Evolutionary conservation across 2,329 filamentous ascomycete genomes (phyloP).

Genomic region (Aspergillus thermomutatus): DNA sequence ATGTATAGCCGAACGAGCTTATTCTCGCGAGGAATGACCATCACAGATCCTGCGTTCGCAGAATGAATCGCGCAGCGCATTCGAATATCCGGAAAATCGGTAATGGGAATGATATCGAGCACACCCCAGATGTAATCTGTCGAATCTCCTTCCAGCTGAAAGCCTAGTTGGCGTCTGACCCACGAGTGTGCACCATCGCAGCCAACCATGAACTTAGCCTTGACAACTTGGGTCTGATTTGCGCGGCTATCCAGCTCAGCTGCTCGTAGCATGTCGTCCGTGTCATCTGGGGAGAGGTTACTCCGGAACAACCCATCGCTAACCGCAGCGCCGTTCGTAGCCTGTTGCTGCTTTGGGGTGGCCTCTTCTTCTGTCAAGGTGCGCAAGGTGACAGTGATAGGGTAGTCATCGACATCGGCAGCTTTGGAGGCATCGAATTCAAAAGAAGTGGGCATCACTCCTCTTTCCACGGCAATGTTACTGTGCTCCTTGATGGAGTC

Average conservation of each 20-base stretch:
- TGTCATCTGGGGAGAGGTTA: slow-evolving; percentile 57
- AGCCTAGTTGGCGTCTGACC: slow-evolving; percentile 57
- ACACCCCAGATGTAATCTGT: slow-evolving; percentile 47
- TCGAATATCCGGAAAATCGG: slow-evolving; percentile 60
- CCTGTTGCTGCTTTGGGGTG: slow-evolving; percentile 46
- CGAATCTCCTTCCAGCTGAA: slow-evolving; percentile 55
- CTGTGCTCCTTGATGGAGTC: slow-evolving; percentile 57
- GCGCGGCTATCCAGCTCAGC: background rate
- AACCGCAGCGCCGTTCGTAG: slow-evolving; percentile 26
- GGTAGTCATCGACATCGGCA: slow-evolving; percentile 52
- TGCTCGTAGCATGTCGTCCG: slow-evolving; percentile 46
- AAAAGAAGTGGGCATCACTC: slow-evolving; percentile 56
- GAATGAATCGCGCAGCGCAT: slow-evolving; percentile 58
- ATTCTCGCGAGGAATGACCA: slow-evolving; percentile 64
- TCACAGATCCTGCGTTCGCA: slow-evolving; percentile 54
- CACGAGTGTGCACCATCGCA: slow-evolving; percentile 68
- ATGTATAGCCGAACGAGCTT: slow-evolving; percentile 64
- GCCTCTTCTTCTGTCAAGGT: slow-evolving; percentile 59
- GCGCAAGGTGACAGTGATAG: slow-evolving; percentile 58
- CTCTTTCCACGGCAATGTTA: slow-evolving; percentile 57
- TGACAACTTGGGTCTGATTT: slow-evolving; percentile 41
- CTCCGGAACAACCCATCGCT: slow-evolving; percentile 59
- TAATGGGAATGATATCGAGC: slow-evolving; percentile 51
- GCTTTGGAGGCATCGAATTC: slow-evolving; percentile 51
- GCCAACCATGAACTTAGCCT: slow-evolving; percentile 63